Percentiles rank a stretch among this genome's conserved stretches.
These are phyloP conservation scores for Claviceps maximensis DNA, from an alignment of 2,329 filamentous ascomycete genomes.

Conservation along the genomic window DNA sequence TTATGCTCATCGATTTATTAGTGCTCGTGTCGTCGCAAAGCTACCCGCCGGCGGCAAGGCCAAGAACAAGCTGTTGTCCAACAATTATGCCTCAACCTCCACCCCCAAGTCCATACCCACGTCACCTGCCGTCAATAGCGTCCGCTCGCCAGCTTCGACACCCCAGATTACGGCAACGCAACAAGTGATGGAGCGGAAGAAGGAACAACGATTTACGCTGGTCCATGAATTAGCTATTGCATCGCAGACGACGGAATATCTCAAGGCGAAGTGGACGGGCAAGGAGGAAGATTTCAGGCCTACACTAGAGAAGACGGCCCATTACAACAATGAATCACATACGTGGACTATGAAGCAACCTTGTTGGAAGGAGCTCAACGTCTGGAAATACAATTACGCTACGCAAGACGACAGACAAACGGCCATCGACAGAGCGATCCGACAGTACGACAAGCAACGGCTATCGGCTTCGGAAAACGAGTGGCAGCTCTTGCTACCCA, in stretches of 20 bases:
- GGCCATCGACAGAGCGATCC: conserved; percentile 48
- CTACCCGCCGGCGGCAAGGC: conserved; percentile 20
- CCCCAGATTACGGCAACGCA: conserved; percentile 37
- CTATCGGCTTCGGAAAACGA: conserved; percentile 41
- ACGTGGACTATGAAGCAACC: conserved; percentile 44
- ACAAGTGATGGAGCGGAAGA: conserved; percentile 37
- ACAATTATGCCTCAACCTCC: conserved; percentile 17
- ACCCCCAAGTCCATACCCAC: conserved; percentile 31
- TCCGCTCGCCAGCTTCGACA: conserved; percentile 38
- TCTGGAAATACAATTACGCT: conserved; percentile 48
- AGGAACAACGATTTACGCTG: conserved; percentile 38
- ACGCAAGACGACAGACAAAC: conserved; percentile 41
- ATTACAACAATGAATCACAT: conserved; percentile 31
- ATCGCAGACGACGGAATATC: conserved; percentile 35
- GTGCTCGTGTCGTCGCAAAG: conserved; percentile 22
- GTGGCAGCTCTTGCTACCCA: conserved; percentile 48
- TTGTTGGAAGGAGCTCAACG: conserved; percentile 51
- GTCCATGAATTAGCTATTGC: conserved; percentile 48
- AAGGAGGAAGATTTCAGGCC: conserved; percentile 39
- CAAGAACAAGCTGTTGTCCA: conserved; percentile 31
- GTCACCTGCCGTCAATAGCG: conserved; percentile 42
- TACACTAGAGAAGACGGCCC: conserved; percentile 45
- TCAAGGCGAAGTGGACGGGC: conserved; percentile 37
- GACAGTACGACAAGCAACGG: conserved; percentile 45
- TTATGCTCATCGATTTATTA: conserved; percentile 17